These are phyloP conservation scores for Sarocladiaceae sp. DNA, from an alignment of 2,329 filamentous ascomycete species.

Conservation along the genomic window DNA sequence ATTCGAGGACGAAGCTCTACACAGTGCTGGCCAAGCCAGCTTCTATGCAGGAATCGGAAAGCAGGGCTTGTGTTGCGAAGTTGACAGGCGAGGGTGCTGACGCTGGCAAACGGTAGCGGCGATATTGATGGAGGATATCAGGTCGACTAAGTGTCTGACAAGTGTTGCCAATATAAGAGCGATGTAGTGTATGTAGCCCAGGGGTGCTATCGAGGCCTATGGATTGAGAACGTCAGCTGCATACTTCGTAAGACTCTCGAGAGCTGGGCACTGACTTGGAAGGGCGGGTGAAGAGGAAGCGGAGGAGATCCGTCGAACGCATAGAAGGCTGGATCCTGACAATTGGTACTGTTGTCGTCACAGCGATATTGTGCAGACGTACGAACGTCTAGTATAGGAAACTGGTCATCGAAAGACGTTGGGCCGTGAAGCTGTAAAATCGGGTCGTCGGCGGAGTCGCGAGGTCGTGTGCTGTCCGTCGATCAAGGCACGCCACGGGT, in stretches of 20 bases:
- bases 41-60: slow-evolving; percentile 12
- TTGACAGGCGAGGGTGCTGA: slow-evolving; percentile 11
- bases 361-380: slow-evolving; percentile 4
- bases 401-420: slow-evolving; percentile 2
- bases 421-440: not conserved
- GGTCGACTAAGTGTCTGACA: no score
- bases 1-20: not conserved
- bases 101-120: no score
- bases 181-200: slow-evolving; percentile 12
- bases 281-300: slow-evolving; percentile 82
- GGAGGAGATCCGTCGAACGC: slow-evolving; percentile 84
- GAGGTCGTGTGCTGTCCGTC: slow-evolving; percentile 4
- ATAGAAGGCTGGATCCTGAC: slow-evolving; percentile 59
- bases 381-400: slow-evolving; percentile 1
- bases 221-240: slow-evolving; percentile 9
- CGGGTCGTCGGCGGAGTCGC: not conserved
- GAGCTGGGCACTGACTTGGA: slow-evolving; percentile 66
- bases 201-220: slow-evolving; percentile 57
- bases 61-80: slow-evolving; percentile 11
- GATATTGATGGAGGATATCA: not conserved
- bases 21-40: slow-evolving; percentile 8
- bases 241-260: slow-evolving; percentile 9
- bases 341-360: not conserved
- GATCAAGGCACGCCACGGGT: not conserved
- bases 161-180: no score